Conservation (phyloP, 257 asterid species). For the Agastache rugosa region DNA sequence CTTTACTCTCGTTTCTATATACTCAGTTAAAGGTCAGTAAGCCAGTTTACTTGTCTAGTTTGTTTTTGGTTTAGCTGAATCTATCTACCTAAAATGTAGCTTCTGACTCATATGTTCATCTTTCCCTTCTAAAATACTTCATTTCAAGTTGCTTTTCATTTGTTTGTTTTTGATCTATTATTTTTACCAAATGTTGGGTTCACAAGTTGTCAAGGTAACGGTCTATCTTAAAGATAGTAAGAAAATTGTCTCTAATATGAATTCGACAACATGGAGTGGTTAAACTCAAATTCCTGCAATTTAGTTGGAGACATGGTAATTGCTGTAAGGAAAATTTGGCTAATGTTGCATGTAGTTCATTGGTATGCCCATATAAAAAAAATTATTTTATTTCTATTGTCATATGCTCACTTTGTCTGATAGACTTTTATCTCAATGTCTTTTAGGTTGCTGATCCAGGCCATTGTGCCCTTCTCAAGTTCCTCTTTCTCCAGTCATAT, state of each 20-base stretch:
- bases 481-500: conserved; percentile 80
- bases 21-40: conserved; percentile 80
- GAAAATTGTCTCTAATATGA: conserved; percentile 5
- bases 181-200: conserved; percentile 22
- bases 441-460: conserved; percentile 87
- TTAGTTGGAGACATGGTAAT: conserved; percentile 19
- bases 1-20: conserved; percentile 78
- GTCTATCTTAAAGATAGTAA: conserved; percentile 6
- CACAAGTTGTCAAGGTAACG: conserved; percentile 2
- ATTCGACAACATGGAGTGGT: conserved; percentile 30
- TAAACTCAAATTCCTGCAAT: conserved; percentile 24
- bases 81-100: conserved; percentile 29
- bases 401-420: conserved; percentile 30
- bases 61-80: conserved; percentile 35
- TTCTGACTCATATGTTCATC: conserved; percentile 22
- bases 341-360: conserved; percentile 22
- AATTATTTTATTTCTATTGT: conserved; percentile 19
- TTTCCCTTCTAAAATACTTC: conserved; percentile 23
- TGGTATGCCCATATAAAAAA: conserved; percentile 20
- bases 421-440: conserved; percentile 29
- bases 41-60: conserved; percentile 10
- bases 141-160: conserved; percentile 32
- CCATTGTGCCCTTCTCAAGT: conserved; percentile 79
- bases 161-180: conserved; percentile 23
- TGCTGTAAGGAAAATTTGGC: conserved; percentile 14